Evolutionary conservation across 129 eudicot genomes (phyloP).

Genomic region (Chrysanthemum makinoi): DNA sequence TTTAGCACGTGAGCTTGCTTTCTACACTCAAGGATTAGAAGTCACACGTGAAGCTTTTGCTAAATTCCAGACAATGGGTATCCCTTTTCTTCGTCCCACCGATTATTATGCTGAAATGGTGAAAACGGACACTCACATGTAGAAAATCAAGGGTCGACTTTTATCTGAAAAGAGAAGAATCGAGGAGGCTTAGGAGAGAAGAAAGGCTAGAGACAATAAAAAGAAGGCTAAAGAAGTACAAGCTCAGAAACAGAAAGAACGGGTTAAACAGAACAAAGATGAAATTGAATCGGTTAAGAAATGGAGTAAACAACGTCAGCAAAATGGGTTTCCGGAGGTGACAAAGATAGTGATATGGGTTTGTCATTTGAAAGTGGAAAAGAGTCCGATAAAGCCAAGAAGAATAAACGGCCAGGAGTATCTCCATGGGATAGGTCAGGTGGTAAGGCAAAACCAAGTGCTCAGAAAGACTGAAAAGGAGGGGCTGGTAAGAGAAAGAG

Average conservation of each 20-base stretch:
- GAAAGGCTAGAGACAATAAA: slow-evolving; percentile 75
- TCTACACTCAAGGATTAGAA: slow-evolving; percentile 82
- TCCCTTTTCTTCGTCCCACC: slow-evolving; percentile 79
- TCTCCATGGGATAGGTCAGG: slow-evolving; percentile 78
- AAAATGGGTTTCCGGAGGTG: slow-evolving; percentile 67
- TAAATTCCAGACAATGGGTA: slow-evolving; percentile 62
- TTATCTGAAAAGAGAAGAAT: slow-evolving; percentile 63
- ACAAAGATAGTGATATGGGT: slow-evolving; percentile 52
- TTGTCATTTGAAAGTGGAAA: slow-evolving; percentile 55
- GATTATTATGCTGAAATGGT: slow-evolving; percentile 95
- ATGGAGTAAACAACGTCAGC: slow-evolving; percentile 92
- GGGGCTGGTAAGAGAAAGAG: slow-evolving; percentile 50
- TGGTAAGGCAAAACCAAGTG: slow-evolving; percentile 54
- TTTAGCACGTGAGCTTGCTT: slow-evolving; percentile 63
- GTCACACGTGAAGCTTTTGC: slow-evolving; percentile 68
- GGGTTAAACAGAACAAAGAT: slow-evolving; percentile 73
- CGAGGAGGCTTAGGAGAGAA: slow-evolving; percentile 91
- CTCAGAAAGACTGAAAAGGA: slow-evolving; percentile 63
- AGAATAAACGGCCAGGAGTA: slow-evolving; percentile 57
- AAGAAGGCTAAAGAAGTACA: slow-evolving; percentile 80
- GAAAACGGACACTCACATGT: slow-evolving; percentile 84
- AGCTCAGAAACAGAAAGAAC: slow-evolving; percentile 68
- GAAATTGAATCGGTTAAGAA: slow-evolving; percentile 91
- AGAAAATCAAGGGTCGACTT: slow-evolving; percentile 73
- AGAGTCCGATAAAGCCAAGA: slow-evolving; percentile 45